Evolutionary conservation across 2,329 filamentous ascomycete species (phyloP), one percentile per base, ranked within the genome.

Genomic region (Ceratocystis cacaofunesta): DNA sequence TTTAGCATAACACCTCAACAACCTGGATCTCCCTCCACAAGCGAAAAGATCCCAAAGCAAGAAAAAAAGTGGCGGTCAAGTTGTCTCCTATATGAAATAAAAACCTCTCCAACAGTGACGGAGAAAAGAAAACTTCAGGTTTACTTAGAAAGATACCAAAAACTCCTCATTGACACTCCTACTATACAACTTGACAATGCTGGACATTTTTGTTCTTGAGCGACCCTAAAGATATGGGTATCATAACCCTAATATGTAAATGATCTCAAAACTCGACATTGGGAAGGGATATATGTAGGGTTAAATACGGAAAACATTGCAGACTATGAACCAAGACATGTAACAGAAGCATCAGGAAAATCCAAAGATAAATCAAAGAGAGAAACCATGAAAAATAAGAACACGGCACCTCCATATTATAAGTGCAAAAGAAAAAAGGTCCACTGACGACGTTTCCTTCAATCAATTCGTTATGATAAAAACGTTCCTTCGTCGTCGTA

Each of bases 231-330:
- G 36, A 41, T 41, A 4, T 15, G 10, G 36, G 3, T 41, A 15
- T 0, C 36, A 1, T 41, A 41, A 15, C 36, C 36, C 36, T 41
- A 15, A 5, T 5, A 15, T 41, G 10, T 12, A 15, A 15, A 41
- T 41, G 36, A 12, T 41, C 10, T 15, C 36, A 41, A 41, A 12
- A 41, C 36, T 41, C 12, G 1, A 52, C 17, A 52, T 12, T 28
- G 10, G 17, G 22, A 25, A 12, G 17, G 25, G 52, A 57, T 57
- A 57, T 57, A 57, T 57, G 17, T 28, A 52, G n/a, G 17, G 12
- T 30, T 58, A 32, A 36, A 58, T 58, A 58, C 55, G 19, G 7
- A 58, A 58, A 58, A 25, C 55, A 58, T 58, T n/a, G 55, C 32
- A n/a, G 12, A 36, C 17, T 36, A 36, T 32, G 55, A 58, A 58